These are phyloP conservation scores for Plasmodium cynomolgi DNA, from an alignment of 169 alveolate genomes.

Conservation along the genomic window DNA sequence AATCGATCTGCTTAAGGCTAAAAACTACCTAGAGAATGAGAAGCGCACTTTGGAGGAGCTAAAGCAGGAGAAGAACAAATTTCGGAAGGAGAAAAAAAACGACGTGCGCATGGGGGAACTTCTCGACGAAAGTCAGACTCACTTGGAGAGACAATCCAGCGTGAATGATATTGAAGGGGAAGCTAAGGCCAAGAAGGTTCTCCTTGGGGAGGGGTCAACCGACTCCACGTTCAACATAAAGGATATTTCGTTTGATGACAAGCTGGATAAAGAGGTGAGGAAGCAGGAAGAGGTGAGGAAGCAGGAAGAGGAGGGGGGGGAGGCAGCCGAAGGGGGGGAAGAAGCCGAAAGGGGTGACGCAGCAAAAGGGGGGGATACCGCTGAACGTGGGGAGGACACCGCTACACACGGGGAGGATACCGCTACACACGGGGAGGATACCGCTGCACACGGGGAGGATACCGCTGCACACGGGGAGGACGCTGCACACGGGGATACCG, in stretches of 20 bases:
- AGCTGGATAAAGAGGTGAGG: slow-evolving; percentile 18
- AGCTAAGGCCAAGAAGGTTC: background rate
- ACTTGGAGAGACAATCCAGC: slow-evolving; percentile 9
- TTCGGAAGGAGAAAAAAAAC: background rate
- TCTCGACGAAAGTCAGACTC: background rate
- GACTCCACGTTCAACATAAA: slow-evolving; percentile 42
- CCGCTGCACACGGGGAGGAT: background rate
- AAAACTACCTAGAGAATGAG: slow-evolving; percentile 45
- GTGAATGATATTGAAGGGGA: background rate
- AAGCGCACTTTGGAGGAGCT: slow-evolving; percentile 50
- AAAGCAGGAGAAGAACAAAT: slow-evolving; percentile 9
- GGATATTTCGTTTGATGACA: slow-evolving; percentile 7
- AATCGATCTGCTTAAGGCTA: slow-evolving; percentile 24
- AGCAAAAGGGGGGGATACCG: background rate
- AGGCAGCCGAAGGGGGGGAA: background rate
- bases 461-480: background rate
- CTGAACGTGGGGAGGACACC: background rate
- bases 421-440: background rate
- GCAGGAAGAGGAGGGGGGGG: background rate
- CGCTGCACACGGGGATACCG: background rate
- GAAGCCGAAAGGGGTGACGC: background rate
- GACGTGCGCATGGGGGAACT: background rate
- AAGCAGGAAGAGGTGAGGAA: background rate
- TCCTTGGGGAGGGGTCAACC: background rate
- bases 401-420: background rate